Evolutionary conservation across 2,329 filamentous ascomycete genomes (phyloP).

Genomic region (Rhynchosporium secalis): DNA sequence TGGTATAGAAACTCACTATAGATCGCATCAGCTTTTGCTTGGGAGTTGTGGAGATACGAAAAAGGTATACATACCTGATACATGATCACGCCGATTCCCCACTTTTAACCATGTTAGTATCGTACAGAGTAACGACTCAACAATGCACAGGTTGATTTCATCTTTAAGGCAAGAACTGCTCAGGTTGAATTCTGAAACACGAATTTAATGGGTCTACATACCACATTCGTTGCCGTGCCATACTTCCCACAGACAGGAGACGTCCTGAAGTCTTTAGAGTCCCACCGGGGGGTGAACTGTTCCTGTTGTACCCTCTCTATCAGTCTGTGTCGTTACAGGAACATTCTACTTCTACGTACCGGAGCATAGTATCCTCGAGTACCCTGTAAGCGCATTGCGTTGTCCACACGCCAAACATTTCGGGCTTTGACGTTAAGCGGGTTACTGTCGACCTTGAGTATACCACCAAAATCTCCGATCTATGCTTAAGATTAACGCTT

Average conservation of each 20-base stretch:
- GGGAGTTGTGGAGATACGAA: no score
- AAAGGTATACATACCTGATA: background rate
- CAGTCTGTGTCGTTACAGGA: background rate
- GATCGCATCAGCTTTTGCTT: no score
- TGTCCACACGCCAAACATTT: background rate
- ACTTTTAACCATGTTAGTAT: background rate
- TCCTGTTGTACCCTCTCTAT: background rate
- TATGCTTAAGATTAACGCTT: background rate
- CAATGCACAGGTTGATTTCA: no score
- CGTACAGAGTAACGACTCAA: no score
- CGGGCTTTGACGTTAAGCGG: background rate
- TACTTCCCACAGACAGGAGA: conserved; percentile 6
- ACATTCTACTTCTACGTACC: background rate
- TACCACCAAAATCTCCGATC: background rate
- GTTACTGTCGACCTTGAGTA: background rate
- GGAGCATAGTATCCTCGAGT: background rate
- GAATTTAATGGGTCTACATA: background rate
- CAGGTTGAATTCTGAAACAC: background rate
- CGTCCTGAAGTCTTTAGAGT: background rate
- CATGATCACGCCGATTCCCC: conserved; percentile 12
- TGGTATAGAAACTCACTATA: no score
- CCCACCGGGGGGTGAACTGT: conserved; percentile 14
- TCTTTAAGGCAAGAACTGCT: background rate
- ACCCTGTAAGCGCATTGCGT: background rate
- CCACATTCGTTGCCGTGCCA: conserved; percentile 9